Percentiles rank a stretch among this genome's conserved stretches.
Evolutionary conservation across 192 early-diverging fungal genomes (phyloP).

Genomic region (Backusella parvicylindrica): DNA sequence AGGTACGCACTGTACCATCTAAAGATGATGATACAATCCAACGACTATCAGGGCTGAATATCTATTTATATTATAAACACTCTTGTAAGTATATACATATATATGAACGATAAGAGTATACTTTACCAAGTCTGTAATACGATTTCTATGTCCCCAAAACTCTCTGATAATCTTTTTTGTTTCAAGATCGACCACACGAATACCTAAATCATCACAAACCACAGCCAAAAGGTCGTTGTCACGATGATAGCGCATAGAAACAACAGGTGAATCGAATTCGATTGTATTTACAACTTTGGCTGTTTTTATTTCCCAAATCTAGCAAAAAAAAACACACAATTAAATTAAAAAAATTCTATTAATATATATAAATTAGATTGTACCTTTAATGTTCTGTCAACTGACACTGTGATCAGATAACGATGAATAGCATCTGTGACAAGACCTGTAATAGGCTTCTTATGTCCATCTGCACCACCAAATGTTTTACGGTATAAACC

Average conservation of each 20-base stretch:
- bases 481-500: slow-evolving; percentile 75
- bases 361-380: neutral
- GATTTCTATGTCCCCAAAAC: slow-evolving; percentile 83
- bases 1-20: slow-evolving; percentile 89
- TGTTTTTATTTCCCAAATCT: slow-evolving; percentile 84
- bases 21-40: slow-evolving; percentile 82
- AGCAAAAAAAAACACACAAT: slow-evolving; percentile 14
- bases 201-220: slow-evolving; percentile 80
- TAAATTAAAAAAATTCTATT: neutral
- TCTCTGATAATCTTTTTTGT: slow-evolving; percentile 79
- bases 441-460: slow-evolving; percentile 78
- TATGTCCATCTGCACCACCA: slow-evolving; percentile 56
- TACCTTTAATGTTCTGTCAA: slow-evolving; percentile 83
- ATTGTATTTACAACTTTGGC: slow-evolving; percentile 61
- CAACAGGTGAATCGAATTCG: slow-evolving; percentile 61
- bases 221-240: slow-evolving; percentile 81
- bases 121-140: slow-evolving; percentile 83
- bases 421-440: slow-evolving; percentile 72
- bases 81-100: neutral
- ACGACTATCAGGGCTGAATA: slow-evolving; percentile 89
- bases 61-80: slow-evolving; percentile 35
- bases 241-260: slow-evolving; percentile 55
- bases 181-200: slow-evolving; percentile 87
- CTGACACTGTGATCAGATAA: slow-evolving; percentile 67
- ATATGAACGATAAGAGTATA: slow-evolving; percentile 4